phyloP scores from a whole-genome alignment of 2,329 filamentous ascomycete species.

The Xenoacremonium recifei region DNA sequence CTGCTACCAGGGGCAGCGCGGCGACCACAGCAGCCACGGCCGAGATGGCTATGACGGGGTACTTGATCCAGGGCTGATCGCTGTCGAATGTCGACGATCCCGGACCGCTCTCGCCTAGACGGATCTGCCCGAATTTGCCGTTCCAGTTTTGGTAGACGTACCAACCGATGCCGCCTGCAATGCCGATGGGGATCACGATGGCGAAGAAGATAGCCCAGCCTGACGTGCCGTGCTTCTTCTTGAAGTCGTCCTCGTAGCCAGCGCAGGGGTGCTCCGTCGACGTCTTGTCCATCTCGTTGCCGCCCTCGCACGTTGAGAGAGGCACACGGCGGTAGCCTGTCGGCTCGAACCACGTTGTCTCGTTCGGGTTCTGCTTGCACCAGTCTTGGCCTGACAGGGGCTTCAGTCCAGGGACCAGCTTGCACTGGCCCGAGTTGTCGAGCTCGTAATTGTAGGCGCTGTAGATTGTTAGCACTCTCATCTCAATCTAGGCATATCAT shows the following conservation, averaged over 20 bases:
- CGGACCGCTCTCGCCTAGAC: constrained; percentile 79
- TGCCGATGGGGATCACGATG: constrained; percentile 70
- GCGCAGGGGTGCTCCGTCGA: constrained; percentile 59
- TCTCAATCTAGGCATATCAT: too few relatives aligned
- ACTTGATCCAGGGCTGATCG: constrained; percentile 75
- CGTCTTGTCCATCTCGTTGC: constrained; percentile 70
- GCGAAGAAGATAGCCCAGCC: constrained; percentile 82
- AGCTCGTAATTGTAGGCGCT: constrained; percentile 94
- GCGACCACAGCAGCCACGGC: constrained; percentile 59
- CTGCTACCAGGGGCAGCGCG: constrained; percentile 68
- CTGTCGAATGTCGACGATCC: constrained; percentile 56
- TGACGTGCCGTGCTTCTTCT: constrained; percentile 66
- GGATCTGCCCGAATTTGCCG: constrained; percentile 87
- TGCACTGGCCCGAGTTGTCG: constrained; percentile 72
- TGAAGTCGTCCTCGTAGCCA: constrained; percentile 78
- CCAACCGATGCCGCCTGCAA: constrained; percentile 74
- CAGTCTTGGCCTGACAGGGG: constrained; percentile 52
- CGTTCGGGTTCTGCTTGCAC: constrained; percentile 62
- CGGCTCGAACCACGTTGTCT: constrained; percentile 76
- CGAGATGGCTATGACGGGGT: constrained; percentile 73
- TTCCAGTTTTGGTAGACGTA: constrained; percentile 84
- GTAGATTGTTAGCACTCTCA: constrained; percentile 15
- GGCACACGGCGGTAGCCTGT: constrained; percentile 90
- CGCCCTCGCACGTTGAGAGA: constrained; percentile 80
- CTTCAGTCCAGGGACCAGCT: constrained; percentile 69